Percentiles rank a stretch among this genome's conserved stretches.
Evolutionary conservation across 257 asterid species (phyloP).

Genomic region (Sherardia arvensis): DNA sequence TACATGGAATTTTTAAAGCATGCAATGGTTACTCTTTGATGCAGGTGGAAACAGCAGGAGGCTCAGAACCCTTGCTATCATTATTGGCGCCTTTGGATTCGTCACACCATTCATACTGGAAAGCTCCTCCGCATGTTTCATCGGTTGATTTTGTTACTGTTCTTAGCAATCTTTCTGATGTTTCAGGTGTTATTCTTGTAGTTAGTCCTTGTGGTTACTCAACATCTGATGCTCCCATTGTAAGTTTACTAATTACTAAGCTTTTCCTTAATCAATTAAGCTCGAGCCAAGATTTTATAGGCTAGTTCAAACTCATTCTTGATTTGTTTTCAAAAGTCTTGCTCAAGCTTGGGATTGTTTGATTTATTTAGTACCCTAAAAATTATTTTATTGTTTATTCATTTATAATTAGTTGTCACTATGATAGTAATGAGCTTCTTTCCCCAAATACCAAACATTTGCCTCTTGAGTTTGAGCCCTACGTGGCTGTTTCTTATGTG

Average conservation of each 20-base stretch:
- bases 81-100: constrained; percentile 69
- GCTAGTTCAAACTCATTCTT: no score
- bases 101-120: constrained; percentile 72
- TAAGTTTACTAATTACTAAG: constrained; percentile 35
- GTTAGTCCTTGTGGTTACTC: constrained; percentile 96
- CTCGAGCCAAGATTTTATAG: not conserved
- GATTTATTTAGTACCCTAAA: not conserved
- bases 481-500: not conserved
- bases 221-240: constrained; percentile 76
- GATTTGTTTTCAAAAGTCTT: no score
- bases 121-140: constrained; percentile 68
- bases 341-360: no score
- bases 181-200: constrained; percentile 73
- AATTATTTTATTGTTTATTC: not conserved
- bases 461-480: not conserved
- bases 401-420: not conserved
- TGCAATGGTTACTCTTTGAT: constrained; percentile 16
- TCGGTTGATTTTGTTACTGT: constrained; percentile 77
- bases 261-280: not conserved
- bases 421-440: not conserved
- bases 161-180: constrained; percentile 75
- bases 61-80: constrained; percentile 75
- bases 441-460: not conserved
- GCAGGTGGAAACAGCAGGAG: constrained; percentile 84
- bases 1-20: constrained; percentile 7